phyloP scores from a whole-genome alignment of 2,329 filamentous ascomycete species.

The Thermoascus crustaceus region DNA sequence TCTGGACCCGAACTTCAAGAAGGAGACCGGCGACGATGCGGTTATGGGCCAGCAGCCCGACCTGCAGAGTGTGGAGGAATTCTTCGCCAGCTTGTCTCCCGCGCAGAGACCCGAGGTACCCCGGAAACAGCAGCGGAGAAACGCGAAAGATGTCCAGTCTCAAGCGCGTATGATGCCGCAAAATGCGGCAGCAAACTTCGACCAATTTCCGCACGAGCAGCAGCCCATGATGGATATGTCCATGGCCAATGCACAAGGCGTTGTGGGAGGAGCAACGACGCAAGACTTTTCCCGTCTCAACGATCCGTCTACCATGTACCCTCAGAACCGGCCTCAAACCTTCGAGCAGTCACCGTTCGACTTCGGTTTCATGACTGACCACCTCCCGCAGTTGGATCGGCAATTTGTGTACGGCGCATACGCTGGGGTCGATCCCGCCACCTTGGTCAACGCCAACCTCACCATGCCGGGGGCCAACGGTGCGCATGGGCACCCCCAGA shows the following conservation, averaged over 20 bases:
- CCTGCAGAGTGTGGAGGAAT: constrained; percentile 89
- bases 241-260: constrained; percentile 22
- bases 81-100: constrained; percentile 73
- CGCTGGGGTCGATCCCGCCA: constrained; percentile 42
- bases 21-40: constrained; percentile 75
- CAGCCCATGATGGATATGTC: constrained; percentile 21
- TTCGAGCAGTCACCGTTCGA: constrained; percentile 29
- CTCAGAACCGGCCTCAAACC: constrained; percentile 19
- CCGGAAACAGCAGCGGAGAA: constrained; percentile 37
- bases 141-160: constrained; percentile 13
- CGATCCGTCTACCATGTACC: constrained; percentile 25
- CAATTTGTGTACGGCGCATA: constrained; percentile 72
- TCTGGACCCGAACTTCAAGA: constrained; percentile 57
- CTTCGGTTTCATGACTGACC: constrained; percentile 30
- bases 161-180: constrained; percentile 12
- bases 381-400: constrained; percentile 61
- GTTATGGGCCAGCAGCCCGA: constrained; percentile 83
- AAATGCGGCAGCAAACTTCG: constrained; percentile 14
- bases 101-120: constrained; percentile 40
- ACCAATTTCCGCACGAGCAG: constrained; percentile 20
- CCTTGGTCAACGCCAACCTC: constrained; percentile 24
- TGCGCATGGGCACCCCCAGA: constrained; percentile 13
- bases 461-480: constrained; percentile 20
- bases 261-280: constrained; percentile 21
- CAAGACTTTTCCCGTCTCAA: constrained; percentile 33